Evolutionary conservation across 768 basidiomycete species (phyloP), one percentile per base, ranked within the genome.

Genomic region (Boletus sensibilis): DNA sequence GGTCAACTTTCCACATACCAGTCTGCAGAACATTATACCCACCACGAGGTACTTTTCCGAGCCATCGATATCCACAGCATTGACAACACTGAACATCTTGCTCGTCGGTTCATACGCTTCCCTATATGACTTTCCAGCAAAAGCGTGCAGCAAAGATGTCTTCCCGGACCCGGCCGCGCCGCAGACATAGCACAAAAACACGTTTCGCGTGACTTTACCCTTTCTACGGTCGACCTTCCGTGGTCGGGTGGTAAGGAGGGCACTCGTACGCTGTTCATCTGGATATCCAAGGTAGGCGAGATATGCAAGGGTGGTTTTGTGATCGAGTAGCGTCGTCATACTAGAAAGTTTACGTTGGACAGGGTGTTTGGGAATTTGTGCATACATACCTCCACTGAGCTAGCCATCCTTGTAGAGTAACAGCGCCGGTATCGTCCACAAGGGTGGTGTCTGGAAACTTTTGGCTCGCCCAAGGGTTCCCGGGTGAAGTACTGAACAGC

Each of bases 141-240:
- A 98, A 5, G 88, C 82, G 27, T 90, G 79, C 64, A 98, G 68
- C 20, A 99, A 70, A 11, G 85, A 86, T 10, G 96, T 96, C 78
- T 99, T 99, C 39, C 96, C 96, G 13, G 91, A 93, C 23, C 96
- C 96, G 0, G 95, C 93, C 0, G 95, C 96, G 11, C 96, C 96
- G 56, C 94, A 91, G 9, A 98, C 87, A 72, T 95, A 98, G 63
- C 88, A 90, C 50, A 96, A 73, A 73, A 98, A 96, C 45, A 96
- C 95, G 66, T 94, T 96, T 42, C 96, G 78, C 14, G 89, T 85
- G 20, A 90, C 88, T 72, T 91, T 94, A 58, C 90, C 90, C 69
- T 90, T 93, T 63, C 88, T 82, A 49, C 94, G 82, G 66, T 95
- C 93, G 33, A 84, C 77, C 68, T 92, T 92, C 34, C 94, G 84